These are phyloP conservation scores for Russula brevipes DNA, from an alignment of 768 basidiomycete genomes.

Conservation along the genomic window DNA sequence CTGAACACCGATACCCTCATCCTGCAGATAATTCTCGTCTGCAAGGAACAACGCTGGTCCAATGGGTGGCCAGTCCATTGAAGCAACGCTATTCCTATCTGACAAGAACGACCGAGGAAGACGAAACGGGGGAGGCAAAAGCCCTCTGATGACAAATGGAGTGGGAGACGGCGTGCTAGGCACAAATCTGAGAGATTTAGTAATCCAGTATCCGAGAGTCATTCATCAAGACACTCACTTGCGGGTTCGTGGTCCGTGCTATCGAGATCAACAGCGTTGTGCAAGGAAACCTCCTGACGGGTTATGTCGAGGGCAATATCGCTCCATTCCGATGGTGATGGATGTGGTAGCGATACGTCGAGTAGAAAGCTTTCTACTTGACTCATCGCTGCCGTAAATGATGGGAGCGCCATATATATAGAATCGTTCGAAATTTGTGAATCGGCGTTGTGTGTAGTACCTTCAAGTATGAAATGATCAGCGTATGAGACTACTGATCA, in stretches of 20 bases:
- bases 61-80: conserved; percentile 7
- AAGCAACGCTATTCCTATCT: not conserved
- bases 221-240: too few species aligned
- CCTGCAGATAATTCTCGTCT: not conserved
- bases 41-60: not conserved
- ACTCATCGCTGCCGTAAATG: not conserved
- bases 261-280: too few species aligned
- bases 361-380: too few species aligned
- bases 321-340: not conserved
- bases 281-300: too few species aligned
- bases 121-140: too few species aligned
- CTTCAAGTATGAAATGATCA: not conserved
- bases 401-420: too few species aligned
- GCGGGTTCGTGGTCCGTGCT: too few species aligned
- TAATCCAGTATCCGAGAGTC: too few species aligned
- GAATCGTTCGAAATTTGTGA: not conserved
- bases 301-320: too few species aligned
- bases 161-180: not conserved
- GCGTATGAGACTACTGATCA: not conserved
- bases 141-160: too few species aligned
- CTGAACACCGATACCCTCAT: not conserved
- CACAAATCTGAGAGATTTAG: too few species aligned
- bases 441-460: not conserved
- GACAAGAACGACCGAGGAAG: not conserved
- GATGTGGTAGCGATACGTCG: too few species aligned